Percentiles rank a stretch among this genome's conserved stretches.
These are phyloP conservation scores for Cydonia oblonga DNA, from an alignment of 331 rosid genomes.

Conservation along the genomic window DNA sequence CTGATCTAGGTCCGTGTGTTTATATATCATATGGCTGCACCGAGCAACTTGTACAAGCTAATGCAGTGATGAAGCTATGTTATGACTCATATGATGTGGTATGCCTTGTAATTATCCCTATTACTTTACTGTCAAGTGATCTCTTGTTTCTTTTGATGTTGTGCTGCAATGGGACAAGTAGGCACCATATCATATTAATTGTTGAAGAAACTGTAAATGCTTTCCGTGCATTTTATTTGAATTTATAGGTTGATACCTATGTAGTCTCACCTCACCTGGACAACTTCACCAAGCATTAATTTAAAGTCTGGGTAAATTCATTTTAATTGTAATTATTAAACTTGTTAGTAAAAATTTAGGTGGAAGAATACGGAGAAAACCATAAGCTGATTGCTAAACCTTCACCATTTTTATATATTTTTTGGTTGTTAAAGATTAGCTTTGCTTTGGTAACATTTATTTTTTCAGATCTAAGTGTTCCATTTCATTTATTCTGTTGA, in stretches of 20 bases:
- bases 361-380: neutral
- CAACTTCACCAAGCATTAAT: slow-evolving; percentile 4
- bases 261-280: neutral
- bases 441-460: neutral
- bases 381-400: neutral
- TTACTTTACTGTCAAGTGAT: neutral
- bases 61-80: slow-evolving; percentile 58
- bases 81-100: slow-evolving; percentile 76
- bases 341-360: neutral
- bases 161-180: neutral
- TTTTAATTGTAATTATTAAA: too few relatives aligned
- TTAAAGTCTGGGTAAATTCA: neutral
- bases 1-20: slow-evolving; percentile 75
- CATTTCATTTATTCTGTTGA: slow-evolving; percentile 8
- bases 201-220: neutral
- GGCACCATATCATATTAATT: neutral
- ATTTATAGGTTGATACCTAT: neutral
- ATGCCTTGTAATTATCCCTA: slow-evolving; percentile 19
- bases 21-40: slow-evolving; percentile 64
- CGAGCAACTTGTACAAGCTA: slow-evolving; percentile 43
- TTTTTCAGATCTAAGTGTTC: neutral
- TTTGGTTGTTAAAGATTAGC: neutral
- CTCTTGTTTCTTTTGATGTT: neutral
- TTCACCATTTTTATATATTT: neutral
- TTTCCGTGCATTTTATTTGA: neutral